These are phyloP conservation scores for Fusarium azukiicola DNA, from an alignment of 2,329 filamentous ascomycete species.

Conservation along the genomic window DNA sequence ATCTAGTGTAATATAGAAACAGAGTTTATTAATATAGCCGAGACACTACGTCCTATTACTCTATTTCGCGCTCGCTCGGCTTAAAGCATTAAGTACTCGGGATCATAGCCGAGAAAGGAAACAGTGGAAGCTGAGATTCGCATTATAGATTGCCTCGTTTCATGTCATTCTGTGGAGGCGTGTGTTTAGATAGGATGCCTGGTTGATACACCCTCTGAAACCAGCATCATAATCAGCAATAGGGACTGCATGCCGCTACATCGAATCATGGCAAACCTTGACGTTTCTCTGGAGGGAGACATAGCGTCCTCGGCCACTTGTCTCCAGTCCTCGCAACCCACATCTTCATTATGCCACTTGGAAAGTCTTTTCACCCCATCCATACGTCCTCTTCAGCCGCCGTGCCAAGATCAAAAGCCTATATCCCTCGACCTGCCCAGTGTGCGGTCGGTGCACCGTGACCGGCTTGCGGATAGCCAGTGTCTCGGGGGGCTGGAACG, in stretches of 20 bases:
- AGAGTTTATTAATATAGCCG: background rate
- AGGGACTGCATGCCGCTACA: background rate
- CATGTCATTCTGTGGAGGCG: no score
- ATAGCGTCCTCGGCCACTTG: no score
- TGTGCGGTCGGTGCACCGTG: constrained; percentile 63
- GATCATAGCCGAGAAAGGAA: background rate
- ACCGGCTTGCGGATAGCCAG: constrained; percentile 55
- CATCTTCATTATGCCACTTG: constrained; percentile 44
- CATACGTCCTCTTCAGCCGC: constrained; percentile 60
- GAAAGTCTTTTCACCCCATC: constrained; percentile 62
- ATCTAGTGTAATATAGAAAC: background rate
- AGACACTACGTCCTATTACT: no score
- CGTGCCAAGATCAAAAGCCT: constrained; percentile 53
- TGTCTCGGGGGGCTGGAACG: constrained; percentile 58
- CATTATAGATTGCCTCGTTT: background rate
- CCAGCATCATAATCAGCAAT: no score
- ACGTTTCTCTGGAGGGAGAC: no score
- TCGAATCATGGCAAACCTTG: background rate
- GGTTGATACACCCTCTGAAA: no score
- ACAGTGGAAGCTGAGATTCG: background rate
- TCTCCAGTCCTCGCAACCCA: background rate
- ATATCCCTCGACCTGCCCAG: constrained; percentile 61
- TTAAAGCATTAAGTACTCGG: background rate
- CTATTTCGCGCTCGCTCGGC: background rate
- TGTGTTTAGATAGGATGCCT: no score